Conservation (phyloP, 805 yeast genomes). For the Candida koratica region DNA sequence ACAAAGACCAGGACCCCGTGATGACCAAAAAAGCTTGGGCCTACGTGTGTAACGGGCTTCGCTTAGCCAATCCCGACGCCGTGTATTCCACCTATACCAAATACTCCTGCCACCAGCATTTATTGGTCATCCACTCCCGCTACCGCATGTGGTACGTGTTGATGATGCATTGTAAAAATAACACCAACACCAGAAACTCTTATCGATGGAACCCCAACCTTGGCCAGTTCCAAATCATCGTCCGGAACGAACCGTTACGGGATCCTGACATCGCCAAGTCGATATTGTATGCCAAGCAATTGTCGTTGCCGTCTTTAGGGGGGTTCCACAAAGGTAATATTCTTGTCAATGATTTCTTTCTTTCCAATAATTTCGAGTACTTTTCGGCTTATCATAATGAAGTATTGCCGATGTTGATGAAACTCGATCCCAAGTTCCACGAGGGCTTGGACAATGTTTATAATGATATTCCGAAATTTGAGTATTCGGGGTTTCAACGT, state of each 20-base stretch:
- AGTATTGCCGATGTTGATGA: constrained; percentile 28
- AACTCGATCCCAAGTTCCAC: constrained; percentile 24
- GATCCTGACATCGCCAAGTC: constrained; percentile 32
- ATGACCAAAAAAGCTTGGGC: constrained; percentile 39
- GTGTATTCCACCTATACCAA: constrained; percentile 39
- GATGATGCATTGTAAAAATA: constrained; percentile 26
- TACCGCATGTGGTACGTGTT: constrained; percentile 34
- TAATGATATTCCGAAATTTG: constrained; percentile 30
- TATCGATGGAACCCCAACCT: constrained; percentile 35
- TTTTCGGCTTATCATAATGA: constrained; percentile 38
- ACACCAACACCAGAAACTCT: constrained; percentile 18
- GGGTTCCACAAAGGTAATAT: constrained; percentile 31
- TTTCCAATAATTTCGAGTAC: constrained; percentile 30
- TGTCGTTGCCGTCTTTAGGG: constrained; percentile 27
- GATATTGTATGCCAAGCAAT: constrained; percentile 27
- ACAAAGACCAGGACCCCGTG: constrained; percentile 26
- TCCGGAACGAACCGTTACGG: constrained; percentile 22
- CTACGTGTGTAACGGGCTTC: constrained; percentile 31
- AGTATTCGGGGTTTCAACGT: constrained; percentile 25
- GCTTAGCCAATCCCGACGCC: constrained; percentile 37
- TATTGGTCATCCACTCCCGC: constrained; percentile 32
- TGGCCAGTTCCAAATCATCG: constrained; percentile 33
- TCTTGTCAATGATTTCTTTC: constrained; percentile 34
- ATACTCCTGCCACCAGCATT: constrained; percentile 37
- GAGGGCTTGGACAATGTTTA: constrained; percentile 31